These are phyloP conservation scores for Saturnispora mendoncae DNA, from an alignment of 805 yeast genomes.

Conservation along the genomic window DNA sequence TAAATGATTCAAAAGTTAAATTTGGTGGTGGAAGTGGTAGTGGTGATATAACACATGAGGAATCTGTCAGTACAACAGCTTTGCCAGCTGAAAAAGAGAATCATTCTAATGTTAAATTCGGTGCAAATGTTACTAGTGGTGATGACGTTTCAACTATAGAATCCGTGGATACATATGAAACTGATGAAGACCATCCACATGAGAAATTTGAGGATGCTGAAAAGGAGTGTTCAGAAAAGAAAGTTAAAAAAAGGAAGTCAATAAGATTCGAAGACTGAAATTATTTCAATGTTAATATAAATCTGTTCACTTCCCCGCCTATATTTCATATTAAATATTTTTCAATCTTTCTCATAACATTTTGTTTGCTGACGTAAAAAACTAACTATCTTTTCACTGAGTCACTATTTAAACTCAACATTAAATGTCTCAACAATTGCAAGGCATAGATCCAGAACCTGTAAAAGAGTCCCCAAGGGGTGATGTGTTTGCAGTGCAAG, in stretches of 20 bases:
- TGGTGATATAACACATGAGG: neutral
- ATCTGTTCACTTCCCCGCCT: neutral
- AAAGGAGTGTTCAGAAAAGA: neutral
- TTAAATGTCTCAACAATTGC: neutral
- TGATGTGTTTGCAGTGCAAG: neutral
- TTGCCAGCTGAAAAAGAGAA: neutral
- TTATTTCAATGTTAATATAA: neutral
- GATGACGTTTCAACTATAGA: neutral
- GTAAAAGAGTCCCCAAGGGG: neutral
- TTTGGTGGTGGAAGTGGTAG: neutral
- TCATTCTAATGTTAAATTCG: constrained; percentile 5
- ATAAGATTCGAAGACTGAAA: constrained; percentile 5
- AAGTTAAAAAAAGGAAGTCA: neutral
- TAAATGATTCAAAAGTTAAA: too few species aligned
- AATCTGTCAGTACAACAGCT: neutral
- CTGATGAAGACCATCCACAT: neutral
- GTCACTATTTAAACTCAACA: too few species aligned
- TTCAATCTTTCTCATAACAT: too few species aligned
- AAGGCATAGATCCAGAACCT: constrained; percentile 1
- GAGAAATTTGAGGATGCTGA: neutral
- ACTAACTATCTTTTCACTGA: too few species aligned
- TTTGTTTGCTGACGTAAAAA: too few species aligned
- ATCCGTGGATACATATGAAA: neutral
- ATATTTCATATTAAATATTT: too few species aligned
- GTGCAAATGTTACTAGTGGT: too few species aligned